A percentile compares a stretch with the other conserved stretches of the same genome.
Conservation (phyloP, 2,329 filamentous ascomycete species). For the Fusarium devonianum region DNA sequence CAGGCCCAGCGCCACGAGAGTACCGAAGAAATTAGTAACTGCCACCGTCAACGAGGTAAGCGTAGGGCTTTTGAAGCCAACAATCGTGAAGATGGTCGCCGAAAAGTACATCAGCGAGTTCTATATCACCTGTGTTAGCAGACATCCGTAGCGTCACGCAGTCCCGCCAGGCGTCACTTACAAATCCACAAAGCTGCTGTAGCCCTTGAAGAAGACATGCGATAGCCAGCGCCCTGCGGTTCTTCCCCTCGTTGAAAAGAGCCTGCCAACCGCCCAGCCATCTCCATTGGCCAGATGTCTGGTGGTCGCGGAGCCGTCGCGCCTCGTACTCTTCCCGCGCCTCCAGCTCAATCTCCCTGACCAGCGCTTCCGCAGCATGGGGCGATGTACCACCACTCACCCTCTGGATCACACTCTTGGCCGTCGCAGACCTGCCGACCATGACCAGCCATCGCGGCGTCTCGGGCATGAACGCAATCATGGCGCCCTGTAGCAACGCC, state of each 20-base stretch:
- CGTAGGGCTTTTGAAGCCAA: constrained; percentile 81
- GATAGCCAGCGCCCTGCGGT: constrained; percentile 79
- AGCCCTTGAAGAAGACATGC: constrained; percentile 86
- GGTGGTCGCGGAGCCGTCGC: constrained; percentile 46
- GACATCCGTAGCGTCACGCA: background rate
- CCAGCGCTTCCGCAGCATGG: constrained; percentile 62
- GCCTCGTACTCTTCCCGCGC: constrained; percentile 72
- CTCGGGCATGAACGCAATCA: constrained; percentile 81
- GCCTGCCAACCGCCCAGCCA: constrained; percentile 60
- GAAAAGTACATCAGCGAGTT: constrained; percentile 95
- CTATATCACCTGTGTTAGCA: constrained; percentile 46
- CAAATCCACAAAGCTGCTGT: constrained; percentile 88
- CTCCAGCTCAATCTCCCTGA: constrained; percentile 76
- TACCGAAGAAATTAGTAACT: constrained; percentile 83
- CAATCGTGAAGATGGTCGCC: constrained; percentile 78
- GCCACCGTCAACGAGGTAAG: constrained; percentile 82
- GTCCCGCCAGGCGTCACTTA: constrained; percentile 49
- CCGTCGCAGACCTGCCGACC: constrained; percentile 66
- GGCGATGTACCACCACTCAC: constrained; percentile 64
- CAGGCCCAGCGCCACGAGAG: constrained; percentile 74
- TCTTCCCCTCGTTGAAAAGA: constrained; percentile 65
- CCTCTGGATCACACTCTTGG: constrained; percentile 68
- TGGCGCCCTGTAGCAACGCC: constrained; percentile 71
- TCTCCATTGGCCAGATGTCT: constrained; percentile 40
- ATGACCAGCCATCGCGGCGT: constrained; percentile 88